A percentile compares a stretch with the other conserved stretches of the same genome.
phyloP scores from a whole-genome alignment of 352 stramenopile genomes.

The Phytophthora capsici region DNA sequence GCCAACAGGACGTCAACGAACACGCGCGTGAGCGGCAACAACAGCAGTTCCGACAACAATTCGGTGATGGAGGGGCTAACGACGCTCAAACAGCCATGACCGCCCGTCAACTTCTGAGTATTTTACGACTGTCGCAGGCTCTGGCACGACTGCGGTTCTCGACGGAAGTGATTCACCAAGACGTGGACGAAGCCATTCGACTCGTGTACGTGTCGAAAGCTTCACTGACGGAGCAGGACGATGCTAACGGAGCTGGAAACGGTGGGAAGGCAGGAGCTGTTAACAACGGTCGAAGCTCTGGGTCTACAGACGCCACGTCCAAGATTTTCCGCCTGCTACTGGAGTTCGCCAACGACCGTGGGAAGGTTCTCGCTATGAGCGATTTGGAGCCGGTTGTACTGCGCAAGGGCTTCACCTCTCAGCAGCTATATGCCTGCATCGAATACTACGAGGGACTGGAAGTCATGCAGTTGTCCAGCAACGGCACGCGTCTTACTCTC shows the following conservation, averaged over 20 bases:
- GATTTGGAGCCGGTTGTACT: conserved; percentile 95
- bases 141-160: conserved; percentile 97
- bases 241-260: conserved; percentile 42
- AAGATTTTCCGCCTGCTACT: conserved; percentile 96
- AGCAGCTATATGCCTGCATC: conserved; percentile 95
- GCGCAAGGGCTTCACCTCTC: conserved; percentile 95
- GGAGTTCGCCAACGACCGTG: conserved; percentile 90
- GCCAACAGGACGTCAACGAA: conserved; percentile 92
- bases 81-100: conserved; percentile 98
- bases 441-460: conserved; percentile 94
- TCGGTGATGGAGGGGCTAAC: conserved; percentile 58
- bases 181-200: conserved; percentile 98
- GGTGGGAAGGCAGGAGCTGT: conserved; percentile 26
- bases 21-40: conserved; percentile 75
- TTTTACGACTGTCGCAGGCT: conserved; percentile 97
- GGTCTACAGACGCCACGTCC: conserved; percentile 91
- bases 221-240: conserved; percentile 92
- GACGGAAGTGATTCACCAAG: conserved; percentile 94
- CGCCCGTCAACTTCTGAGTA: conserved; percentile 98
- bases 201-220: conserved; percentile 98
- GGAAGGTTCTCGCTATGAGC: conserved; percentile 82
- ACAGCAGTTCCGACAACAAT: conserved; percentile 44
- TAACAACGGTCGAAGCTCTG: conserved; percentile 30
- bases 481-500: conserved; percentile 82
- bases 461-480: conserved; percentile 81